Conservation (phyloP, 768 basidiomycete genomes). For the Agaricus bisporus region DNA sequence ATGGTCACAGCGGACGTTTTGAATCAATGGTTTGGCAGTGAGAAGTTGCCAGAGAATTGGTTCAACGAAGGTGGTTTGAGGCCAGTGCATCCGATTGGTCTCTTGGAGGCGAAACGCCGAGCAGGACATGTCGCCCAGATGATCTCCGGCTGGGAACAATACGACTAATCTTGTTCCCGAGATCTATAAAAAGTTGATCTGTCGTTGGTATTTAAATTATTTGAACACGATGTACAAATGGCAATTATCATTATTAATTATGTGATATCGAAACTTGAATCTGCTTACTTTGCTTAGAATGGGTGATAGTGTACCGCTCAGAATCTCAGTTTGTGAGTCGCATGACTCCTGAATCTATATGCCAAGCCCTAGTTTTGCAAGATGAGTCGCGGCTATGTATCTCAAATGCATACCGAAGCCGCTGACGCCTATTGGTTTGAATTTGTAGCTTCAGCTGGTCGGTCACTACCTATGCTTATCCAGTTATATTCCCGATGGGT, state of each 20-base stretch:
- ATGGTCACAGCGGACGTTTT: constrained; percentile 21
- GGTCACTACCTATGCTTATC: too few species aligned
- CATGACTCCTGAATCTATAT: not conserved
- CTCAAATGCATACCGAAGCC: too few species aligned
- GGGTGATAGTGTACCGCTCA: too few species aligned
- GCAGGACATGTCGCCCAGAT: constrained; percentile 14
- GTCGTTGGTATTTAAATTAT: too few species aligned
- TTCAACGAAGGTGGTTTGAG: constrained; percentile 23
- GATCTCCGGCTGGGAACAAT: not conserved
- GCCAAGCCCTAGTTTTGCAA: not conserved
- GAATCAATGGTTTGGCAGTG: constrained; percentile 51
- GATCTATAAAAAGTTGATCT: not conserved
- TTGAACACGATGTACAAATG: too few species aligned
- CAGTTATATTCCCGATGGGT: too few species aligned
- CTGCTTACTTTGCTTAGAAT: not conserved
- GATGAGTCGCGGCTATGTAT: too few species aligned
- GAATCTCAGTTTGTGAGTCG: too few species aligned
- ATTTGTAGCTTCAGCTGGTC: too few species aligned
- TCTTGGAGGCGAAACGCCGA: constrained; percentile 18
- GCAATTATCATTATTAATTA: not conserved
- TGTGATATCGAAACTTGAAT: not conserved
- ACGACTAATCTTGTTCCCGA: not conserved
- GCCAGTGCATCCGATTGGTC: constrained; percentile 22
- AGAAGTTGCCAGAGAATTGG: constrained; percentile 58
- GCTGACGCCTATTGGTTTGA: too few species aligned